Conservation (phyloP, 352 stramenopile species). For the Pythium oligandrum region DNA sequence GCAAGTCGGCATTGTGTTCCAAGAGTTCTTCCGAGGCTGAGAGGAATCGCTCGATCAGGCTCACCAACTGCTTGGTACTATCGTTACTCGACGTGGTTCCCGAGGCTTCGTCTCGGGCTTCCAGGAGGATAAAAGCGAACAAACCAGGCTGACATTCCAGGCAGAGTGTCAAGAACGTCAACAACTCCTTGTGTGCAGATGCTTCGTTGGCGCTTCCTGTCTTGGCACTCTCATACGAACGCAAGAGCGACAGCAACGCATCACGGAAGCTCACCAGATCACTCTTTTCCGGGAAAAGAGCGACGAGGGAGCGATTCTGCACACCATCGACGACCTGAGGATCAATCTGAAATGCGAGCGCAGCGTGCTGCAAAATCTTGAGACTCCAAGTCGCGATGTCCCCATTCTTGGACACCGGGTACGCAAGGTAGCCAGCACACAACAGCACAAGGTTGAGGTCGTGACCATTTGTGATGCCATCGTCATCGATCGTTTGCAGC, state of each 20-base stretch:
- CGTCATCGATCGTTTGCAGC: slow-evolving; percentile 41
- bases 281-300: slow-evolving; percentile 39
- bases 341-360: slow-evolving; percentile 11
- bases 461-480: slow-evolving; percentile 24
- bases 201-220: neutral
- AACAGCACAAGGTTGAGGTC: slow-evolving; percentile 50
- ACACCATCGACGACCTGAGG: neutral
- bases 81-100: neutral
- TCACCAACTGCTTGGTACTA: slow-evolving; percentile 25
- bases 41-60: slow-evolving; percentile 46
- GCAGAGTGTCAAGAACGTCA: slow-evolving; percentile 48
- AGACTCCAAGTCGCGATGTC: slow-evolving; percentile 42
- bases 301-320: slow-evolving; percentile 38
- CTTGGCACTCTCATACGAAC: slow-evolving; percentile 11
- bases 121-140: slow-evolving; percentile 47
- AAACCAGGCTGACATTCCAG: slow-evolving; percentile 61
- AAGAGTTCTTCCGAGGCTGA: slow-evolving; percentile 51
- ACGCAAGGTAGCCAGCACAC: slow-evolving; percentile 46
- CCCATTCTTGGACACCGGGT: slow-evolving; percentile 30
- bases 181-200: slow-evolving; percentile 26
- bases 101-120: slow-evolving; percentile 13
- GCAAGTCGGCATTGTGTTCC: slow-evolving; percentile 48
- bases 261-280: slow-evolving; percentile 37
- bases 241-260: slow-evolving; percentile 33
- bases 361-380: slow-evolving; percentile 43